A percentile compares a stretch with the other conserved stretches of the same genome.
These are phyloP conservation scores for Saccharum spontaneum DNA, from an alignment of 176 grass and related monocot genomes.

Conservation along the genomic window DNA sequence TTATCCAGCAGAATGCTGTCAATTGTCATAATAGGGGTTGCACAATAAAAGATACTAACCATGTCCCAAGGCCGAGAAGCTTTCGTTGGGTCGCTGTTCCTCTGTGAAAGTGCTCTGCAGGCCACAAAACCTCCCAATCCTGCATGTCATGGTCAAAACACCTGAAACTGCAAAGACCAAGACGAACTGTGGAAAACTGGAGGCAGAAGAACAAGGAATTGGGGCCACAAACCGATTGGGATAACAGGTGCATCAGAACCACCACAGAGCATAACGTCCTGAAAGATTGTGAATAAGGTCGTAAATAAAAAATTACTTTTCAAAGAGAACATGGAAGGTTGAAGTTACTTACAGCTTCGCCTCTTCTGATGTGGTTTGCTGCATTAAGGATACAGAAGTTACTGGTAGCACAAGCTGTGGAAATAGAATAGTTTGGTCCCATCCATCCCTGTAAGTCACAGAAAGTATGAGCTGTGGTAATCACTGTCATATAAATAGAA, in stretches of 20 bases:
- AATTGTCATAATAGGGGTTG: neutral
- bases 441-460: conserved; percentile 80
- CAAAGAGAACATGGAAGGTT: neutral
- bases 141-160: conserved; percentile 40
- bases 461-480: conserved; percentile 13
- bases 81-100: conserved; percentile 92
- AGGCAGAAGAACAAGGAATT: conserved; percentile 10
- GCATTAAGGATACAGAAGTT: conserved; percentile 99
- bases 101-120: conserved; percentile 96
- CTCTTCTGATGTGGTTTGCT: conserved; percentile 95
- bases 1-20: neutral
- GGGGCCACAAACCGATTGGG: conserved; percentile 68
- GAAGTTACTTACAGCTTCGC: conserved; percentile 77
- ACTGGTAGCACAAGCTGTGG: conserved; percentile 98
- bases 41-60: conserved; percentile 47
- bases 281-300: conserved; percentile 39
- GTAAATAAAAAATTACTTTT: conserved; percentile 7
- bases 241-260: conserved; percentile 96
- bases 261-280: conserved; percentile 99
- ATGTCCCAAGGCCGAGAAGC: conserved; percentile 97
- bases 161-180: neutral
- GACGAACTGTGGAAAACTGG: conserved; percentile 23
- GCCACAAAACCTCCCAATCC: conserved; percentile 99
- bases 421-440: conserved; percentile 99
- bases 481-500: neutral